Base-by-base conservation (phyloP, 805 yeast genomes). In the Sugiyamaella boreocaroliniensis region DNA sequence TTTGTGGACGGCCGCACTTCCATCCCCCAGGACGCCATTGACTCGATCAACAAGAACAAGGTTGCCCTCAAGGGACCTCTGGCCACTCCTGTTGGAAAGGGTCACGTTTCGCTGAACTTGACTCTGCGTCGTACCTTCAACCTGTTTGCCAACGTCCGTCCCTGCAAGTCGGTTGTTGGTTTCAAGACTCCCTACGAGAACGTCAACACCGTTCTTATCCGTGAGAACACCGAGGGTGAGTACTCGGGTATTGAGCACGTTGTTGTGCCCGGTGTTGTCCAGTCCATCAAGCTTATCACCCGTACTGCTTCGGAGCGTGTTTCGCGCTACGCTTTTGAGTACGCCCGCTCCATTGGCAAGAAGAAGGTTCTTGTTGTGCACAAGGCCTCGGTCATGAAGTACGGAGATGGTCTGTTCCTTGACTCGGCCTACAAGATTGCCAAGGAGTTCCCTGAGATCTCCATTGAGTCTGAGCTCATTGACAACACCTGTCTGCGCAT, bases 181-280 rank as follows among this genome's bases (percentile, higher is more conserved):
- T 90, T 81, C 82, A 80, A 89, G 73, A 93, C 98, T 56, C 95
- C 92, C 48, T 86, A 86, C 74, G 77, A 76, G 61, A 79, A 86
- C 70, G 98, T 93, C 59, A 95, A 93, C 75, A 85, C 96, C 59
- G 97, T 92, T 40, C 78, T 93, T 66, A 90, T 93, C 72, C 89
- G 99, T 80, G 99, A 93, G 76, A 93, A 93, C 80, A 49, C 52
- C 20, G 52, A 49, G 48, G 97, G 96, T 76, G 98, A 92, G 76
- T 92, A 89, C 78, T 90, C 97, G 32, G 99, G 99, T 76, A 90
- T 93, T 64, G 99, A 93, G 79, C 99, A 93, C 78, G 86, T 89
- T 59, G 89, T 93, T 60, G 95, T 89, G 53, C 97, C 97, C 60
- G 99, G 99, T 69, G 98, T 93, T 52, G 97, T 93, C 51, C 98